A percentile compares a stretch with the other conserved stretches of the same genome.
phyloP scores from a whole-genome alignment of 2,329 filamentous ascomycete species.

The Neopestalotiopsis rosae region DNA sequence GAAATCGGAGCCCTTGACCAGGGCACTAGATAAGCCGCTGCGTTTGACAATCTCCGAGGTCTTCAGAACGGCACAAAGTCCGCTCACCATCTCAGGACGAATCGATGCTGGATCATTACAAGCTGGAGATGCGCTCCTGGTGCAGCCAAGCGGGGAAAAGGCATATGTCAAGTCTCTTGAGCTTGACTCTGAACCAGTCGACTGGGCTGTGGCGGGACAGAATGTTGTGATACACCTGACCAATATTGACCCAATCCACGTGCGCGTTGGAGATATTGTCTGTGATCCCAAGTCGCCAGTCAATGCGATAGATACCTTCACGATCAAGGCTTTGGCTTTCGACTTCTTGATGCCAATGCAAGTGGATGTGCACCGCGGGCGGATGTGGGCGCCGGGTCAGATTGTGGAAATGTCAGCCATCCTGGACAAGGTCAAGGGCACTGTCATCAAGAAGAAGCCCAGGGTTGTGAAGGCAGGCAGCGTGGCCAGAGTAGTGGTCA shows the following conservation, averaged over 20 bases:
- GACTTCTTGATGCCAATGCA: conserved; percentile 88
- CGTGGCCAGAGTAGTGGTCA: conserved; percentile 78
- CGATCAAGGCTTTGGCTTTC: conserved; percentile 85
- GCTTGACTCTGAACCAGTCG: conserved; percentile 72
- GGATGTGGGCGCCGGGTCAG: conserved; percentile 77
- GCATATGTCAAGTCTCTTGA: conserved; percentile 84
- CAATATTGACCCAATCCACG: conserved; percentile 83
- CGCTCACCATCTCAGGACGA: conserved; percentile 83
- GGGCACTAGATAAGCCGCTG: conserved; percentile 78
- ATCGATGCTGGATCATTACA: conserved; percentile 86
- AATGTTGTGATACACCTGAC: conserved; percentile 84
- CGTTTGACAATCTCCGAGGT: conserved; percentile 89
- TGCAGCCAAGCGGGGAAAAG: conserved; percentile 81
- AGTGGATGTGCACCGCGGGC: conserved; percentile 86
- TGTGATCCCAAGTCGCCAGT: conserved; percentile 74
- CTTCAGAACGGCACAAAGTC: conserved; percentile 80
- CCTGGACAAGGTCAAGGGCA: conserved; percentile 79
- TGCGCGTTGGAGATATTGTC: conserved; percentile 86
- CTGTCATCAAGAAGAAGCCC: conserved; percentile 81
- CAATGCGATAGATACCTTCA: conserved; percentile 73
- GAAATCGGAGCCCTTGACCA: conserved; percentile 73
- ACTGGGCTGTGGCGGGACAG: conserved; percentile 94
- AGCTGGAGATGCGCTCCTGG: conserved; percentile 77
- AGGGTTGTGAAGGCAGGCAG: conserved; percentile 80
- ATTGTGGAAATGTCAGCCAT: conserved; percentile 75